Conservation (phyloP, 345 rosid species). For the Reutealis trisperma region DNA sequence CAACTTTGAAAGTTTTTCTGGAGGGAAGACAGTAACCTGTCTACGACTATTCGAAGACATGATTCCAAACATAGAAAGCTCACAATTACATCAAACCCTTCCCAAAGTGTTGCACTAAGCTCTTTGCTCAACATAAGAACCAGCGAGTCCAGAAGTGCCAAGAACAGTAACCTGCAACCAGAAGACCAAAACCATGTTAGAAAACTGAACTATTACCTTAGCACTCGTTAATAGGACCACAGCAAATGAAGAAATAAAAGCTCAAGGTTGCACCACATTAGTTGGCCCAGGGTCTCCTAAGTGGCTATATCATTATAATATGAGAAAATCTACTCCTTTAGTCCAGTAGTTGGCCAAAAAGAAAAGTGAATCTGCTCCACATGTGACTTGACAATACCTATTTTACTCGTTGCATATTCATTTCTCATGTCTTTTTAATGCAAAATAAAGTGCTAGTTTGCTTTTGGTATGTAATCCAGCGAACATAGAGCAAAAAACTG, state of each 20-base stretch:
- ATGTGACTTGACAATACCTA: background rate
- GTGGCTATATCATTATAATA: background rate
- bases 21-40: slow-evolving; percentile 7
- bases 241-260: background rate
- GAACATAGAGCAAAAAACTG: background rate
- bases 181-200: background rate
- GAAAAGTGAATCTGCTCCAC: background rate
- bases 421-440: background rate
- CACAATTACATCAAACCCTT: background rate
- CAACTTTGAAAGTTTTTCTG: slow-evolving; percentile 4
- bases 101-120: slow-evolving; percentile 25
- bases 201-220: background rate
- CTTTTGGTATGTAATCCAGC: background rate
- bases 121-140: slow-evolving; percentile 88
- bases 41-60: slow-evolving; percentile 16
- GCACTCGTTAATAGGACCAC: background rate
- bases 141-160: slow-evolving; percentile 89
- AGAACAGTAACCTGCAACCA: slow-evolving; percentile 75
- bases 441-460: background rate
- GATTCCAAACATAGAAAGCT: slow-evolving; percentile 4
- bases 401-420: background rate
- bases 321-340: background rate
- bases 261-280: background rate
- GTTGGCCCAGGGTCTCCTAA: background rate
- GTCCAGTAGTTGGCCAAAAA: background rate